Evolutionary conservation across 2,329 filamentous ascomycete genomes (phyloP).

Genomic region (Pseudogymnoascus sp.): DNA sequence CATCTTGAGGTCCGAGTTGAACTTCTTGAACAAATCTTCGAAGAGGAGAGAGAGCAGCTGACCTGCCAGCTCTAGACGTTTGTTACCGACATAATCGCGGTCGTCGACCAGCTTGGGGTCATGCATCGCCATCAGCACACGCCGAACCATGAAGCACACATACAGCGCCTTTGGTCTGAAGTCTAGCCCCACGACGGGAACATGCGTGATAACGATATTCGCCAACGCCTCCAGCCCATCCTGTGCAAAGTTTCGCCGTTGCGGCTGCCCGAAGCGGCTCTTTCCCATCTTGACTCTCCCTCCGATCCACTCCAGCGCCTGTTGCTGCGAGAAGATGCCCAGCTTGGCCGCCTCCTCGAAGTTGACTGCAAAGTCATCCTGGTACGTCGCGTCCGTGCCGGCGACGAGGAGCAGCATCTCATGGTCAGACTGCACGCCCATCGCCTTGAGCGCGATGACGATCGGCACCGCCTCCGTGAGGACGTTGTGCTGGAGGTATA

Average conservation of each 20-base stretch:
- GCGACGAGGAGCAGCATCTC: constrained; percentile 90
- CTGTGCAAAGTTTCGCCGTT: constrained; percentile 73
- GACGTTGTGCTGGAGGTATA: constrained; percentile 87
- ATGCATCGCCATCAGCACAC: constrained; percentile 87
- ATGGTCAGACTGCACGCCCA: constrained; percentile 88
- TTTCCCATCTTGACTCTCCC: constrained; percentile 77
- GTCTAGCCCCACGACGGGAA: constrained; percentile 82
- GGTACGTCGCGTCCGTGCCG: constrained; percentile 78
- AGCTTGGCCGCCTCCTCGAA: constrained; percentile 85
- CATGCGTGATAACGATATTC: constrained; percentile 89
- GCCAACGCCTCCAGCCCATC: constrained; percentile 90
- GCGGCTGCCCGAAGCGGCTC: constrained; percentile 42
- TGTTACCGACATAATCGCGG: constrained; percentile 96
- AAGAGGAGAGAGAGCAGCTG: constrained; percentile 91
- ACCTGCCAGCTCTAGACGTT: constrained; percentile 86
- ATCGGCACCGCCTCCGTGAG: constrained; percentile 91
- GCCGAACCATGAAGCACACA: constrained; percentile 93
- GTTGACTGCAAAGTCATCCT: constrained; percentile 91
- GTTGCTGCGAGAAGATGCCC: constrained; percentile 85
- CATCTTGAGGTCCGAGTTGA: constrained; percentile 79
- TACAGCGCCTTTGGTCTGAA: constrained; percentile 97
- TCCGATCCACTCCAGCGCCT: constrained; percentile 89
- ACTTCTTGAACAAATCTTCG: constrained; percentile 96
- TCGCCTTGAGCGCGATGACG: constrained; percentile 83
- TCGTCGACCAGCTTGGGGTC: constrained; percentile 89